phyloP scores from a whole-genome alignment of 352 stramenopile species.

The Phytophthora capsici region DNA sequence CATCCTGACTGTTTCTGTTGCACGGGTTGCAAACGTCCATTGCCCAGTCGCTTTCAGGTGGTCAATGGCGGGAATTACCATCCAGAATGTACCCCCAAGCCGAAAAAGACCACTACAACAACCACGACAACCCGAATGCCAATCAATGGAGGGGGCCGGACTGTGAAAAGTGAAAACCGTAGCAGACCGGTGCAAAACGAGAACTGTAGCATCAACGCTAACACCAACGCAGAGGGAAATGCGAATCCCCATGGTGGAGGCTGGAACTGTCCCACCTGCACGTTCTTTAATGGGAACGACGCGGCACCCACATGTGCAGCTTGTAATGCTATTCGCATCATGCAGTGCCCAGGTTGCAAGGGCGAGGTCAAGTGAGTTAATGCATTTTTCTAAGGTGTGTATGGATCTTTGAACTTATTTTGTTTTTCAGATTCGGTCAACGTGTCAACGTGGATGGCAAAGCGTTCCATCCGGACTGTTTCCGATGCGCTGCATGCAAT shows the following conservation, averaged over 20 bases:
- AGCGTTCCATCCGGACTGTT: slow-evolving; percentile 57
- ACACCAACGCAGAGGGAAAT: slow-evolving; percentile 14
- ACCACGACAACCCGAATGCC: slow-evolving; percentile 23
- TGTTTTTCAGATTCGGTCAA: slow-evolving; percentile 29
- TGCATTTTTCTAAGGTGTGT: not conserved
- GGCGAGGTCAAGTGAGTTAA: slow-evolving; percentile 36
- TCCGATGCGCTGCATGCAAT: slow-evolving; percentile 53
- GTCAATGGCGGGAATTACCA: slow-evolving; percentile 51
- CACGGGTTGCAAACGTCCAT: slow-evolving; percentile 38
- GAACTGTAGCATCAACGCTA: slow-evolving; percentile 22
- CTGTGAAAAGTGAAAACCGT: slow-evolving; percentile 6
- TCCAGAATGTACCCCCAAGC: slow-evolving; percentile 39
- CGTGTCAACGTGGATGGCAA: slow-evolving; percentile 48
- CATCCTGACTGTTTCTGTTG: slow-evolving; percentile 64
- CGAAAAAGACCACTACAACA: slow-evolving; percentile 21
- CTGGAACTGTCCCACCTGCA: slow-evolving; percentile 47
- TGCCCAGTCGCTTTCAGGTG: slow-evolving; percentile 49
- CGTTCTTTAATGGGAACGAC: slow-evolving; percentile 43
- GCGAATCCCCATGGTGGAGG: slow-evolving; percentile 6
- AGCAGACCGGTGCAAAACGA: slow-evolving; percentile 7
- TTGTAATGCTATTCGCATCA: slow-evolving; percentile 30
- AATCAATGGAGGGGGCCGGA: not conserved
- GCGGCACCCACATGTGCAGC: slow-evolving; percentile 30
- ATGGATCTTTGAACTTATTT: not conserved
- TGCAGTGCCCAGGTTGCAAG: slow-evolving; percentile 38